These are phyloP conservation scores for Rubia occidens DNA, from an alignment of 305 asterid species.

Conservation along the genomic window DNA sequence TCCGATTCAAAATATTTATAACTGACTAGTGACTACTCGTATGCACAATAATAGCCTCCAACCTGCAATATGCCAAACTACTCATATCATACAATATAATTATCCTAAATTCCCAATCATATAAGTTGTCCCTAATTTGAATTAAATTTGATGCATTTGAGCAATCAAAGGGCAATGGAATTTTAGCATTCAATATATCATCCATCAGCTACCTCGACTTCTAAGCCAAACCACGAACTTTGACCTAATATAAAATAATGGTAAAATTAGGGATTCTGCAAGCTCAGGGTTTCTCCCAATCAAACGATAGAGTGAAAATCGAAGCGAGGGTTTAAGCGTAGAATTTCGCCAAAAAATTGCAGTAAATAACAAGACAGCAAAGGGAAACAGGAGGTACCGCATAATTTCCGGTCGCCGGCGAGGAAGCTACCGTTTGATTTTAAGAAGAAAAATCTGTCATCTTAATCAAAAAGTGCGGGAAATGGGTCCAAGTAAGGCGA, in stretches of 20 bases:
- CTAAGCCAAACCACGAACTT: background rate
- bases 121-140: too few species aligned
- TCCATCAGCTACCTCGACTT: background rate
- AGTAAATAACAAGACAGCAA: too few species aligned
- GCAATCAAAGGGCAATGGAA: too few species aligned
- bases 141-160: too few species aligned
- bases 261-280: background rate
- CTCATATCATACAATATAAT: background rate
- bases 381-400: background rate
- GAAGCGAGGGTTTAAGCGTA: background rate
- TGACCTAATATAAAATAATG: background rate
- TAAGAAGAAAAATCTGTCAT: background rate
- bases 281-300: background rate
- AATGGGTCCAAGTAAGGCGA: background rate
- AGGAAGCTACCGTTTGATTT: background rate
- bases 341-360: background rate
- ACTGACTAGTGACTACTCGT: too few species aligned
- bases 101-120: background rate
- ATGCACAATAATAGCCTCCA: background rate
- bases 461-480: background rate
- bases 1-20: background rate
- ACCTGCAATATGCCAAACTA: background rate
- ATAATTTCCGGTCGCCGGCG: background rate
- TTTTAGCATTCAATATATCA: background rate
- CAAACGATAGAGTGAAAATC: background rate